Percentiles rank a stretch among this genome's conserved stretches.
Evolutionary conservation across 495 filamentous ascomycete species (phyloP).

Genomic region (Diplogelasinospora grovesii): DNA sequence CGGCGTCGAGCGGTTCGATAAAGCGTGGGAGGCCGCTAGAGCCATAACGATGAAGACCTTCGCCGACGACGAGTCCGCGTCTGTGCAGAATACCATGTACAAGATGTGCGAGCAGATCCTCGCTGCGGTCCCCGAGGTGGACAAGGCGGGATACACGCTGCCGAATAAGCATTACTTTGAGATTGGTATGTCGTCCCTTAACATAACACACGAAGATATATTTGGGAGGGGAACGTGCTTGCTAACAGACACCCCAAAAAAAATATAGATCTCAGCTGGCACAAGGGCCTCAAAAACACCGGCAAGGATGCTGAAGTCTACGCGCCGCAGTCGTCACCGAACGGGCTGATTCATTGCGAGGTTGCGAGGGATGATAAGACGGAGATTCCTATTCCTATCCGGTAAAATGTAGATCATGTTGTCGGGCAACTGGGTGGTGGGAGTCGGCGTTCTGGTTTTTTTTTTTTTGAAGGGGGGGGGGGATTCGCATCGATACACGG

Average conservation of each 20-base stretch:
- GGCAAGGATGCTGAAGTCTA: conserved; percentile 95
- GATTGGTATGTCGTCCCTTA: conserved; percentile 60
- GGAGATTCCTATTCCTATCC: no score
- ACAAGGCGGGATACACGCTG: conserved; percentile 71
- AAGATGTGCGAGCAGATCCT: conserved; percentile 93
- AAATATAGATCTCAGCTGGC: conserved; percentile 78
- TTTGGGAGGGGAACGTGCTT: no score
- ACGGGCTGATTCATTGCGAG: conserved; percentile 93
- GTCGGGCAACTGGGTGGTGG: background rate
- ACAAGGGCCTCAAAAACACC: conserved; percentile 94
- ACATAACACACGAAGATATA: no score
- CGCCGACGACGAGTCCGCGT: conserved; percentile 83
- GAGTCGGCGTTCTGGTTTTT: background rate
- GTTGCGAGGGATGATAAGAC: conserved; percentile 51
- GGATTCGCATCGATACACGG: background rate
- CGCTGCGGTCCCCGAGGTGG: conserved; percentile 61
- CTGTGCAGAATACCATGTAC: conserved; percentile 97
- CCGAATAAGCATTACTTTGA: conserved; percentile 99
- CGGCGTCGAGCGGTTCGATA: conserved; percentile 62
- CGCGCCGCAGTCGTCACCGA: conserved; percentile 85
- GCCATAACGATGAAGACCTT: conserved; percentile 85
- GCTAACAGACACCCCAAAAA: conserved; percentile 4
- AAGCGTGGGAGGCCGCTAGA: conserved; percentile 67
- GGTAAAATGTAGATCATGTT: no score
- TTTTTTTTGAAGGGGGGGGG: background rate